Evolutionary conservation across 2,329 filamentous ascomycete species (phyloP), one percentile per base, ranked within the genome.

Genomic region (Trichoderma atroviride): DNA sequence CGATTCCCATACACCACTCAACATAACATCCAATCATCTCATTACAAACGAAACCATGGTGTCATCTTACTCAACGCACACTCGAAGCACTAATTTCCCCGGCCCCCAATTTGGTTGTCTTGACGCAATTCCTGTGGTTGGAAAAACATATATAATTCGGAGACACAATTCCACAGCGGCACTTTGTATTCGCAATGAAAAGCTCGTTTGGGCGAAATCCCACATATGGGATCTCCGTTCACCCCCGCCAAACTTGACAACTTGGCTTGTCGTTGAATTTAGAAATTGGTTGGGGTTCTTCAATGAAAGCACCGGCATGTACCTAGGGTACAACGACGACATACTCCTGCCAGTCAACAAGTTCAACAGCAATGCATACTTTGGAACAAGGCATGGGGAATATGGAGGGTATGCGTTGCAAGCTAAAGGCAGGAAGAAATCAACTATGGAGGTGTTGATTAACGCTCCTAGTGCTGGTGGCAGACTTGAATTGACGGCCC

Each of bases 171-270:
- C 16, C 40, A 7, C 5, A n/a, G 2, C 1, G 40, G 40, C 40
- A n/a, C 40, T 40, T 16, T 16, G 14, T 1, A 10, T 40, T 19
- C 4, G 16, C 10, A 40, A 40, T 4, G 13, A 5, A 16, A 14
- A 5, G 14, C 37, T 40, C 6, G 3, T 4, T 16, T 40, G 37
- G 37, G 4, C 5, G 5, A 5, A 40, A 19, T 40, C 1, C 14
- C 2, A 1, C 6, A 19, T 5, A 0, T 2, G 2, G 2, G 14
- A 40, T 7, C 14, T 40, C 3, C 5, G 16, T 40, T 6, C 1
- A 16, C 37, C 37, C 14, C 4, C 40, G 19, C 40, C 16, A 43
- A 1, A 19, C 5, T 9, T 43, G 27, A 27, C 27, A n/a, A 9
- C 7, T 43, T 43, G 40, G 40, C 5, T n/a, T 43, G 16, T 16